Percentiles rank a stretch among this genome's conserved stretches.
phyloP scores from a whole-genome alignment of 2,329 filamentous ascomycete species.

The Harringtonia lauricola region DNA sequence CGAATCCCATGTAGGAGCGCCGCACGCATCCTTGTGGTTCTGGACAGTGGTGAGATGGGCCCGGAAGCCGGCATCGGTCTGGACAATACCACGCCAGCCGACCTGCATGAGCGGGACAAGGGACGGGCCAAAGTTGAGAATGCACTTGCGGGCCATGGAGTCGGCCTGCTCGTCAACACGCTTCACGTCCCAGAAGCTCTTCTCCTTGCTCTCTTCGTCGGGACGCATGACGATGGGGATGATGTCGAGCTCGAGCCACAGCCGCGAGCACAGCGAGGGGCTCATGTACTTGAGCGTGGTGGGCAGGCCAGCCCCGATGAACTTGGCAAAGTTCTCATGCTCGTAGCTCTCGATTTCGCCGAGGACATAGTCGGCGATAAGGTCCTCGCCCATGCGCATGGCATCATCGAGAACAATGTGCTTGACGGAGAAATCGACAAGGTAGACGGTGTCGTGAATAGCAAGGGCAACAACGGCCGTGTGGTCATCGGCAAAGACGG shows the following conservation, averaged over 20 bases:
- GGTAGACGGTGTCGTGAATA: constrained; percentile 64
- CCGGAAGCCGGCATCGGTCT: constrained; percentile 57
- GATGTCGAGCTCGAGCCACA: constrained; percentile 70
- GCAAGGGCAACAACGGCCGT: constrained; percentile 53
- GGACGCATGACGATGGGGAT: constrained; percentile 55
- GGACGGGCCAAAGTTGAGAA: constrained; percentile 65
- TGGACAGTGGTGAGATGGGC: constrained; percentile 46
- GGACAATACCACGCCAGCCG: constrained; percentile 55
- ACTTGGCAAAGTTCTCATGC: constrained; percentile 57
- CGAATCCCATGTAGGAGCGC: constrained; percentile 51
- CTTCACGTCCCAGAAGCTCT: constrained; percentile 39
- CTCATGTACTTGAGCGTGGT: constrained; percentile 45
- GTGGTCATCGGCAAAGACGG: constrained; percentile 36
- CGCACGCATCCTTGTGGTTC: constrained; percentile 51
- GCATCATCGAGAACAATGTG: constrained; percentile 35
- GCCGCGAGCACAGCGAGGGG: constrained; percentile 53
- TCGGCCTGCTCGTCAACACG: constrained; percentile 73
- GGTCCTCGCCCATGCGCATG: constrained; percentile 27
- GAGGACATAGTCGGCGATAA: constrained; percentile 50
- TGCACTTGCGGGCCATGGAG: constrained; percentile 68
- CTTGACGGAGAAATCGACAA: constrained; percentile 59
- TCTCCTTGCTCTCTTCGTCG: constrained; percentile 30
- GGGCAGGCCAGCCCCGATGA: constrained; percentile 63
- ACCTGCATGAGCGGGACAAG: constrained; percentile 58
- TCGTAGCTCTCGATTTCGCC: constrained; percentile 47